Base-by-base conservation (phyloP, 2,329 filamentous ascomycete species). In the Rhynchosporium graminicola region DNA sequence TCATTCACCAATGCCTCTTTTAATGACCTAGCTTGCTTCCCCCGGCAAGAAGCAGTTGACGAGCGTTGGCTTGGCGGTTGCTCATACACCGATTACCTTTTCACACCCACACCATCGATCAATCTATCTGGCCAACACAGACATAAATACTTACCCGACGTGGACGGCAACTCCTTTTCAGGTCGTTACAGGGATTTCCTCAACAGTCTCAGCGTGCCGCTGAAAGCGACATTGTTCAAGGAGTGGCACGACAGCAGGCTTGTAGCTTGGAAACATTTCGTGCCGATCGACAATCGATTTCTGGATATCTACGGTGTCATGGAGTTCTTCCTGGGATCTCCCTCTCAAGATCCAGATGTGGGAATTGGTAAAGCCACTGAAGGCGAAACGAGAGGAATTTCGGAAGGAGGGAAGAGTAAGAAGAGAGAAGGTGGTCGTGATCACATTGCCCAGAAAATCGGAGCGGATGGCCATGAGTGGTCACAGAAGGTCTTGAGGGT, bases 221-320 rank as follows among this genome's bases (percentile, higher is more conserved):
- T 94, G 76, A 93, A 93, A 77, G 83, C 87, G 1, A 91, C 89
- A 0, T 76, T 93, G 28, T 93, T 87, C 76, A 81, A 83, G 12
- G 90, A 94, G 73, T 93, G 90, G 90, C 89, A 92, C 71, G 90
- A 92, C 72, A 82, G 81, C 57, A 81, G 90, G 0, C 78, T 94
- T 1, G 77, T 91, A 1, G 81, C 89, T 0, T 94, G 90, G 90
- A 84, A 86, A 70, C 90, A 94, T 74, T 93, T 90, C 69, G 86
- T 92, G 2, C 90, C 90, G 5, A 87, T 93, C 83, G 88, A 92
- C 72, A 89, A 83, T 70, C 83, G 86, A 0, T 92, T 87, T 69
- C 76, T 82, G 36, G 90, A 92, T 71, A 82, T 88, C 69, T 91
- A 86, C 65, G 86, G 84, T 36, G 86, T 91, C 60, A 82, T 91